These are phyloP conservation scores for Aegilops longissima DNA, from an alignment of 176 grass and related monocot species.

Conservation along the genomic window DNA sequence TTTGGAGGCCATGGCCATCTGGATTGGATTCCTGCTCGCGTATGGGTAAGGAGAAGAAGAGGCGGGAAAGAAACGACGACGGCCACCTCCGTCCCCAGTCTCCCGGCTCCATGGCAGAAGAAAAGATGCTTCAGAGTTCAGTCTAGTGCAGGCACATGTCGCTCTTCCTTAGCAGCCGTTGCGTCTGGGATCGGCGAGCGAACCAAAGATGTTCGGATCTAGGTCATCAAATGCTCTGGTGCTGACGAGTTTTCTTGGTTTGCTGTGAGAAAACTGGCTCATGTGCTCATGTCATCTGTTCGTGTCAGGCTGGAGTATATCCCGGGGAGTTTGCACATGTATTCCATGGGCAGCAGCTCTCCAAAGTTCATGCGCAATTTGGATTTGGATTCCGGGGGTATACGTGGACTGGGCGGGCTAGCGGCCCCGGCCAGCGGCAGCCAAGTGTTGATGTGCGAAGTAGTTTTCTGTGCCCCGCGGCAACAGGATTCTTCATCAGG, in stretches of 20 bases:
- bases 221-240: neutral
- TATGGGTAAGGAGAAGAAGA: neutral
- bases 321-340: neutral
- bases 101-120: too few relatives aligned
- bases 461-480: neutral
- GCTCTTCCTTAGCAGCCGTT: neutral
- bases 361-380: neutral
- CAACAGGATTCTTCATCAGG: neutral
- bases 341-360: neutral
- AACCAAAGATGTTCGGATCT: slow-evolving; percentile 22
- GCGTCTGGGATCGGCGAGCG: slow-evolving; percentile 1
- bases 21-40: neutral
- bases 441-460: neutral
- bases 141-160: neutral
- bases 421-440: neutral
- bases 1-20: neutral
- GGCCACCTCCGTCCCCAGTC: neutral
- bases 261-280: too few relatives aligned
- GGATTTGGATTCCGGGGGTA: neutral
- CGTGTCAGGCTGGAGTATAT: neutral
- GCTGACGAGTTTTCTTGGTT: too few relatives aligned
- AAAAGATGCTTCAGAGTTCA: too few relatives aligned
- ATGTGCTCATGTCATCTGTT: too few relatives aligned
- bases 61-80: slow-evolving; percentile 9
- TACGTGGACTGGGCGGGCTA: neutral